Evolutionary conservation across 2,329 filamentous ascomycete species (phyloP).

Genomic region (Phoma sp.): DNA sequence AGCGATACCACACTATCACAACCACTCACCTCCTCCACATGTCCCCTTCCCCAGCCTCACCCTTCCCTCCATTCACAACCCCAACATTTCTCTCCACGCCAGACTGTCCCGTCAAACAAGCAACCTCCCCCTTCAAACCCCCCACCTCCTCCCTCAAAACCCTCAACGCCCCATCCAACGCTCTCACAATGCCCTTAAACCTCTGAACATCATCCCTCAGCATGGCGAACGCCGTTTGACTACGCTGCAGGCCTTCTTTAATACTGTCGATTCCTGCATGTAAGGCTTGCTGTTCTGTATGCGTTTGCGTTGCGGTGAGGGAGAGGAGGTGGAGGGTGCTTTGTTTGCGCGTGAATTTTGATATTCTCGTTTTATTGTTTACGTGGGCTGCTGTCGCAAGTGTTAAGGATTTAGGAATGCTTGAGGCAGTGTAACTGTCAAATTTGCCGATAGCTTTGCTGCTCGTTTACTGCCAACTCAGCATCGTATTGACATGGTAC

Average conservation of each 20-base stretch:
- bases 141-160: background rate
- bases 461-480: no score
- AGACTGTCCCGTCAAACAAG: background rate
- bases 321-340: conserved; percentile 2
- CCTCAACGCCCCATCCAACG: background rate
- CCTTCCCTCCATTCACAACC: background rate
- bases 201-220: conserved; percentile 3
- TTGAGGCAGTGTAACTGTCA: background rate
- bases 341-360: background rate
- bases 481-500: no score
- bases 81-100: background rate
- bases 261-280: background rate
- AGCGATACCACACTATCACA: background rate
- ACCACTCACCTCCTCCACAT: background rate
- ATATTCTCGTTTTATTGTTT: background rate
- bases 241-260: background rate
- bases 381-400: background rate
- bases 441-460: no score
- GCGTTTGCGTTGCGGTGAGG: background rate
- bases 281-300: background rate
- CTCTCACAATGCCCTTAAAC: background rate
- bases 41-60: background rate
- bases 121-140: background rate
- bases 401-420: background rate
- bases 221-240: conserved; percentile 1